Conservation (phyloP, 495 filamentous ascomycete species). For the Aspergillus sparsus region DNA sequence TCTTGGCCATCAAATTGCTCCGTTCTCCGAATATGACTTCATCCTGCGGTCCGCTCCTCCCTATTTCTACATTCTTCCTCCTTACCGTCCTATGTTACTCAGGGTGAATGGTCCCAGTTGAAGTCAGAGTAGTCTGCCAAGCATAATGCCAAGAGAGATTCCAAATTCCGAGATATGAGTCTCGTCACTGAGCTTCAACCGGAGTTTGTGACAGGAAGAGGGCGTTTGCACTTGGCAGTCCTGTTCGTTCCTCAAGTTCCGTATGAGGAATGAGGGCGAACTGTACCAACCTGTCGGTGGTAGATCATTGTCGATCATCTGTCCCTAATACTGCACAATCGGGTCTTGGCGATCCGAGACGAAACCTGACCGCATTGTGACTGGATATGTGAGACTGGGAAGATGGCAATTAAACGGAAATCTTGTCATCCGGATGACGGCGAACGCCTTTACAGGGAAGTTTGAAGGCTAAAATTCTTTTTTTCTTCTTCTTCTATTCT, state of each 20-base stretch:
- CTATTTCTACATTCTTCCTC: constrained; percentile 3
- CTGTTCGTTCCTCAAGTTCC: constrained; percentile 10
- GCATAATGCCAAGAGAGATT: constrained; percentile 16
- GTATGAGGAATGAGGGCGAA: constrained; percentile 12
- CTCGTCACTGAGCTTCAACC: constrained; percentile 9
- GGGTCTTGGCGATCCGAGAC: constrained; percentile 22
- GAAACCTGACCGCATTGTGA: constrained; percentile 4
- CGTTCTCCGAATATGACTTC: not conserved
- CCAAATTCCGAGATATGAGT: constrained; percentile 10
- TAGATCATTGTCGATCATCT: constrained; percentile 31
- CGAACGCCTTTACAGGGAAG: not conserved
- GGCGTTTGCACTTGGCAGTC: not conserved
- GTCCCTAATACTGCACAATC: constrained; percentile 18
- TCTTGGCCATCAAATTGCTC: not conserved
- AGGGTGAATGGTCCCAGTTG: constrained; percentile 4
- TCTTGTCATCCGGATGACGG: not conserved
- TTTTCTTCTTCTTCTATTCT: too few relatives aligned
- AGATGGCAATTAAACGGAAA: not conserved
- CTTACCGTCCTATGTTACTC: constrained; percentile 18
- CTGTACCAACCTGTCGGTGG: constrained; percentile 11
- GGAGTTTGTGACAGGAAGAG: constrained; percentile 5
- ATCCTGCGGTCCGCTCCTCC: constrained; percentile 7
- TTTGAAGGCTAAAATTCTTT: not conserved
- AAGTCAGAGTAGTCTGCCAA: constrained; percentile 8
- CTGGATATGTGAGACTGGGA: not conserved